These are phyloP conservation scores for Sordaria brevicollis DNA, from an alignment of 495 filamentous ascomycete species.

Conservation along the genomic window DNA sequence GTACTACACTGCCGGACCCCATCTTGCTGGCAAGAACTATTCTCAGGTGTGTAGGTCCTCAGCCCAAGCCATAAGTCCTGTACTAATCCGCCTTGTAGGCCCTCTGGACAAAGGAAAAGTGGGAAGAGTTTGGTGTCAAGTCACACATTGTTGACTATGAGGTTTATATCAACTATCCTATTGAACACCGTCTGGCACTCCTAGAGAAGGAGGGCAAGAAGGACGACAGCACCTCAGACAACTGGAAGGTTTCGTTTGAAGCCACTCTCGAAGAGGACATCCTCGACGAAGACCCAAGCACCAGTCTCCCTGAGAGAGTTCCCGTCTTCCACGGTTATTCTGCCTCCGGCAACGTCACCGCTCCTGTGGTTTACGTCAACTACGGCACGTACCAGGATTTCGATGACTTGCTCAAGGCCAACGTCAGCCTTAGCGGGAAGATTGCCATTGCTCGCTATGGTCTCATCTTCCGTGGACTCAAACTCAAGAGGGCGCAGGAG, in stretches of 20 bases:
- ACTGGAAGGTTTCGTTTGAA: constrained; percentile 62
- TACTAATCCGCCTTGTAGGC: constrained; percentile 41
- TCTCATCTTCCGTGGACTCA: constrained; percentile 76
- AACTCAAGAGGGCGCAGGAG: constrained; percentile 87
- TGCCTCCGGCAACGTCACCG: constrained; percentile 82
- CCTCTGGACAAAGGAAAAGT: constrained; percentile 76
- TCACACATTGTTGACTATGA: constrained; percentile 72
- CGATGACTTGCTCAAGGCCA: constrained; percentile 68
- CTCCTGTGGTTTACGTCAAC: constrained; percentile 68
- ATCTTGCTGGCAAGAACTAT: constrained; percentile 82
- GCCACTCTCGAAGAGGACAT: constrained; percentile 78
- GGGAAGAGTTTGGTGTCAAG: constrained; percentile 73
- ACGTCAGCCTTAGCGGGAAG: constrained; percentile 69
- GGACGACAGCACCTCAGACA: constrained; percentile 7
- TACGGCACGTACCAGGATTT: constrained; percentile 81
- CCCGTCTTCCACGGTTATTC: constrained; percentile 96
- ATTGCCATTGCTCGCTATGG: constrained; percentile 86
- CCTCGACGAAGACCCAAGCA: constrained; percentile 75
- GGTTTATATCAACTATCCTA: constrained; percentile 83
- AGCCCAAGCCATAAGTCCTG: not conserved
- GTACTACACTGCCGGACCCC: constrained; percentile 84
- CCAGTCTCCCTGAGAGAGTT: constrained; percentile 57
- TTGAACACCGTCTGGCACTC: constrained; percentile 67
- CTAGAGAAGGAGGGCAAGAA: constrained; percentile 51
- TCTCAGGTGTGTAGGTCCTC: constrained; percentile 31